Evolutionary conservation across 768 basidiomycete species (phyloP).

Genomic region (Amanita rubescens): DNA sequence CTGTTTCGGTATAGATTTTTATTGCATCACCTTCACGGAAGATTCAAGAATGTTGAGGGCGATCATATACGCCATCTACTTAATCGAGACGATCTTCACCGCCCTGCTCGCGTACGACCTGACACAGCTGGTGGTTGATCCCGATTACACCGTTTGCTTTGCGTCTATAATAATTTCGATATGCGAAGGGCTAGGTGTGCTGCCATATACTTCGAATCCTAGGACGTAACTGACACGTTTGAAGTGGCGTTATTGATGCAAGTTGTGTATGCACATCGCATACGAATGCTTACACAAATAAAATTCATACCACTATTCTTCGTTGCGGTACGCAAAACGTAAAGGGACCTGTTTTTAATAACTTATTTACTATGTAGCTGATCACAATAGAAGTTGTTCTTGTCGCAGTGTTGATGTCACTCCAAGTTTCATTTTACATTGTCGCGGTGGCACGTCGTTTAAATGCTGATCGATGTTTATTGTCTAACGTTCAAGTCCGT

Average conservation of each 20-base stretch:
- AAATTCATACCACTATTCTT: slow-evolving; percentile 8
- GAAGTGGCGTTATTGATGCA: background rate
- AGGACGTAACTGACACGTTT: background rate
- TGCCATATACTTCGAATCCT: background rate
- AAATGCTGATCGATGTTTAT: background rate
- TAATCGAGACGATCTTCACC: slow-evolving; percentile 15
- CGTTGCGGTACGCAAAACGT: background rate
- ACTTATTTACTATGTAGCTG: background rate
- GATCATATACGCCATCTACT: no score
- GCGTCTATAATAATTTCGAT: background rate
- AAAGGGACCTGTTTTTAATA: background rate
- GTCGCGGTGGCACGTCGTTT: background rate
- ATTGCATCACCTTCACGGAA: no score
- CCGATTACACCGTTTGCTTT: background rate
- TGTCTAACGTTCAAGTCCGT: background rate
- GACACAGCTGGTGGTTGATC: background rate
- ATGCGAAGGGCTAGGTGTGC: background rate
- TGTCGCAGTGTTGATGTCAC: background rate
- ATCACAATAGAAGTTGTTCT: background rate
- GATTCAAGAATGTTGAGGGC: no score
- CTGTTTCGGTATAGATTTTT: no score
- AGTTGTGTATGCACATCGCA: slow-evolving; percentile 23
- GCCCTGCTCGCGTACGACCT: slow-evolving; percentile 19
- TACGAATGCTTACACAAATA: slow-evolving; percentile 19
- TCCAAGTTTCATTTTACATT: background rate